These are phyloP conservation scores for Plasmodium coatneyi DNA, from an alignment of 169 alveolate species.

Conservation along the genomic window DNA sequence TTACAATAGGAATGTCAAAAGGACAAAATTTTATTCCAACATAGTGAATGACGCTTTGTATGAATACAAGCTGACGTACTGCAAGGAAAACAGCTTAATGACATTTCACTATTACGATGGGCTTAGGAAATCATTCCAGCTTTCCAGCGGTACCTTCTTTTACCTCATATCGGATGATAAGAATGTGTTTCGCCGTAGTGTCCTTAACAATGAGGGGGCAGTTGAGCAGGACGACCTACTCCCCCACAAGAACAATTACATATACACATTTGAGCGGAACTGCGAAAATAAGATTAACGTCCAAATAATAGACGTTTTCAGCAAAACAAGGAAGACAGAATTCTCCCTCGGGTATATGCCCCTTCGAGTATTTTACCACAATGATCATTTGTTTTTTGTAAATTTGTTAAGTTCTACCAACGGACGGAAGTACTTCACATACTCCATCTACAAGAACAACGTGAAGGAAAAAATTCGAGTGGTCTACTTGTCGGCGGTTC, in stretches of 20 bases:
- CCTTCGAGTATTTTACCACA: conserved; percentile 31
- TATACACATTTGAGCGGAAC: conserved; percentile 25
- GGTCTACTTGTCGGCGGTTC: conserved; percentile 41
- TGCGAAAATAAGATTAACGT: conserved; percentile 8
- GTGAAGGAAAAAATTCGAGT: conserved; percentile 37
- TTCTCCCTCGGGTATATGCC: conserved; percentile 21
- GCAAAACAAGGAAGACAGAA: conserved; percentile 18
- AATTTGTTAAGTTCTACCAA: not conserved
- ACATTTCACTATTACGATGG: conserved; percentile 69
- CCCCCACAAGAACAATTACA: not conserved
- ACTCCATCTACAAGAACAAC: conserved; percentile 51
- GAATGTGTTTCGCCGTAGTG: not conserved
- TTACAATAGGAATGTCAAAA: conserved; percentile 41
- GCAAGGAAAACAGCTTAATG: conserved; percentile 37
- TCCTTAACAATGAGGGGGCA: not conserved
- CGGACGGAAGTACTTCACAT: conserved; percentile 30
- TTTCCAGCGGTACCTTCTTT: conserved; percentile 20
- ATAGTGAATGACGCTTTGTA: conserved; percentile 42
- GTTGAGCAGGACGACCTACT: not conserved
- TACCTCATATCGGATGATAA: conserved; percentile 27
- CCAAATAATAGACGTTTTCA: conserved; percentile 44
- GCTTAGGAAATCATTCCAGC: conserved; percentile 13
- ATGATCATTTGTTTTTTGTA: conserved; percentile 52
- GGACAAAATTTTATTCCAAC: conserved; percentile 5
- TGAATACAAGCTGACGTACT: conserved; percentile 61